These are phyloP conservation scores for Fusarium poae DNA, from an alignment of 2,329 filamentous ascomycete genomes.

Conservation along the genomic window DNA sequence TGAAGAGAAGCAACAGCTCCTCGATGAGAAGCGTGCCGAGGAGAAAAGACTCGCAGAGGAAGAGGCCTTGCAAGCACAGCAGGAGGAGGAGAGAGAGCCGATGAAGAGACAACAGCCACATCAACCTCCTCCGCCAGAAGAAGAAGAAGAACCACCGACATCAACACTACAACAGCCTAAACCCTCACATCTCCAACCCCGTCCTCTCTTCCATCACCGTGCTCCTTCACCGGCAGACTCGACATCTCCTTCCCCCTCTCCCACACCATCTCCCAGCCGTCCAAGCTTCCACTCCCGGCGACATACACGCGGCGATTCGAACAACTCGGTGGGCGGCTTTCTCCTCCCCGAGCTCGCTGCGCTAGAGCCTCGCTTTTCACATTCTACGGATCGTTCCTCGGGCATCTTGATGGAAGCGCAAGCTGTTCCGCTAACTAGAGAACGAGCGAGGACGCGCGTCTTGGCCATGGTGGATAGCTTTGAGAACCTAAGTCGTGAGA, in stretches of 20 bases:
- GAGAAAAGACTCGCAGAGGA: slow-evolving; percentile 18
- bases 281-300: slow-evolving; percentile 10
- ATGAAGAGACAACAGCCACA: slow-evolving; percentile 15
- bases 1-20: slow-evolving; percentile 10
- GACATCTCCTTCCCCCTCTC: slow-evolving; percentile 25
- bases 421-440: slow-evolving; percentile 56
- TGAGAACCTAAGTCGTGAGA: slow-evolving; percentile 61
- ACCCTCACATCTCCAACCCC: slow-evolving; percentile 37
- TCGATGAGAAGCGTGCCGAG: slow-evolving; percentile 12
- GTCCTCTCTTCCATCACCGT: slow-evolving; percentile 40
- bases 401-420: slow-evolving; percentile 61
- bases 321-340: slow-evolving; percentile 33
- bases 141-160: slow-evolving; percentile 9
- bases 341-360: slow-evolving; percentile 41
- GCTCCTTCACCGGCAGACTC: slow-evolving; percentile 31
- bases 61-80: neutral
- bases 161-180: slow-evolving; percentile 26
- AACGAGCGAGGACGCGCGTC: slow-evolving; percentile 61
- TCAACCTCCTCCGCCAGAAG: slow-evolving; percentile 6
- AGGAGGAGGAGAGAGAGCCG: slow-evolving; percentile 2
- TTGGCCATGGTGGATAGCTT: slow-evolving; percentile 69
- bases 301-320: slow-evolving; percentile 35
- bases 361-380: slow-evolving; percentile 44
- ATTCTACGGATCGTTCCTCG: slow-evolving; percentile 51
- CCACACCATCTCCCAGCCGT: slow-evolving; percentile 27